Evolutionary conservation across 2,329 filamentous ascomycete species (phyloP).

Genomic region (Pyricularia grisea): DNA sequence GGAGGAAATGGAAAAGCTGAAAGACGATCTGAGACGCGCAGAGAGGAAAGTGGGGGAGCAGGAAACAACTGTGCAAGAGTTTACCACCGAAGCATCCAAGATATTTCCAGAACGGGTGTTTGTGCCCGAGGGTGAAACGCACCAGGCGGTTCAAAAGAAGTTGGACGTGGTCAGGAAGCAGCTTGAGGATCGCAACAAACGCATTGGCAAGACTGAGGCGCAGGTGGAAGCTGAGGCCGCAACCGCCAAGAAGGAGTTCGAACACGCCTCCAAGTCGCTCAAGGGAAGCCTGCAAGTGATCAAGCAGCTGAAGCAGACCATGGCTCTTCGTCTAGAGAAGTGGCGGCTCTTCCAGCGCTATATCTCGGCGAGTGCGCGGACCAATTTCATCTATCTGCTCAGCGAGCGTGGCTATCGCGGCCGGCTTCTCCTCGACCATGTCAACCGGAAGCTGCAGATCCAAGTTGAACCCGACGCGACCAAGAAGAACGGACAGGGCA

Average conservation of each 20-base stretch:
- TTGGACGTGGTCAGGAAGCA: conserved; percentile 46
- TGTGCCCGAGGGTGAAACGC: conserved; percentile 56
- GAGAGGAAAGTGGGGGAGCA: conserved; percentile 39
- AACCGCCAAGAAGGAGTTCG: conserved; percentile 26
- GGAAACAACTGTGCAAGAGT: conserved; percentile 38
- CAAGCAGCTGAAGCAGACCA: conserved; percentile 42
- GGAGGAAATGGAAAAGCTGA: conserved; percentile 37
- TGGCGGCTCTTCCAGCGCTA: conserved; percentile 76
- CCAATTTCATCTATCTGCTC: conserved; percentile 80
- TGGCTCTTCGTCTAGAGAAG: conserved; percentile 59
- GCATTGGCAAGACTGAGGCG: conserved; percentile 54
- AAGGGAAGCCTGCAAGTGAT: conserved; percentile 32
- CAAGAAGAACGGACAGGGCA: conserved; percentile 56
- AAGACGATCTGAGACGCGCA: conserved; percentile 31
- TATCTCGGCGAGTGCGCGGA: conserved; percentile 78
- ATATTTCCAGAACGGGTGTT: conserved; percentile 47
- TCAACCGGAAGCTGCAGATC: conserved; percentile 63
- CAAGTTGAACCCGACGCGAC: conserved; percentile 66
- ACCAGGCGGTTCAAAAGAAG: conserved; percentile 43
- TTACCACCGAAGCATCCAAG: conserved; percentile 41
- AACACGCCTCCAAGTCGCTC: conserved; percentile 32
- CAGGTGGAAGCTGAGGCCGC: conserved; percentile 46
- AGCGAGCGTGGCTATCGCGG: conserved; percentile 86
- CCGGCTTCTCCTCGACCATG: conserved; percentile 69
- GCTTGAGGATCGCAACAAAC: conserved; percentile 44